Evolutionary conservation across 805 yeast genomes (phyloP).

Genomic region (Candida glaebosa): DNA sequence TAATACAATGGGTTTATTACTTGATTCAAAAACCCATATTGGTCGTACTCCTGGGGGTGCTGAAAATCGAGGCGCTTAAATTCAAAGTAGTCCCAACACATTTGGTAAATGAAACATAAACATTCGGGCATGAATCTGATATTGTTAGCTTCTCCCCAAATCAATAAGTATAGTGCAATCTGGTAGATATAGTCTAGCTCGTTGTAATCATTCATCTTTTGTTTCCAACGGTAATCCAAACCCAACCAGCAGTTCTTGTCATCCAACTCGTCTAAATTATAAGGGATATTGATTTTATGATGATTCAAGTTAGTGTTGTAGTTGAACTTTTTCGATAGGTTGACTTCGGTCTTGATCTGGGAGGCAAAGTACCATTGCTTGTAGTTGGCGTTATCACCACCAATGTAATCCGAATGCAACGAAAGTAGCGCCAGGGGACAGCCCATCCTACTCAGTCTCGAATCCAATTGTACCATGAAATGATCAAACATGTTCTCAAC

Average conservation of each 20-base stretch:
- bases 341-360: slow-evolving; percentile 62
- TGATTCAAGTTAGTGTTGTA: too few relatives aligned
- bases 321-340: slow-evolving; percentile 22
- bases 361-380: slow-evolving; percentile 92
- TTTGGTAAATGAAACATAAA: slow-evolving; percentile 31
- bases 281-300: slow-evolving; percentile 30
- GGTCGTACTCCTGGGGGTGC: slow-evolving; percentile 2
- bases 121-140: slow-evolving; percentile 48
- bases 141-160: slow-evolving; percentile 81
- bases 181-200: slow-evolving; percentile 61
- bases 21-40: slow-evolving; percentile 30
- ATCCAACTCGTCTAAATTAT: slow-evolving; percentile 11
- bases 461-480: slow-evolving; percentile 76
- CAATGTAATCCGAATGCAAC: slow-evolving; percentile 87
- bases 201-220: slow-evolving; percentile 52
- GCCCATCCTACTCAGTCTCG: slow-evolving; percentile 77
- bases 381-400: slow-evolving; percentile 84
- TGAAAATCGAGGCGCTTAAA: background rate
- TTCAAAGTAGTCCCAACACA: slow-evolving; percentile 21
- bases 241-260: slow-evolving; percentile 15
- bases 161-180: slow-evolving; percentile 56
- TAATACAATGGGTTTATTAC: slow-evolving; percentile 50
- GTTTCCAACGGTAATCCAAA: slow-evolving; percentile 57
- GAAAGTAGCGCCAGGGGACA: slow-evolving; percentile 69
- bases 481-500: slow-evolving; percentile 78